Conservation (phyloP, 257 asterid genomes). For the Solanum rostratum region DNA sequence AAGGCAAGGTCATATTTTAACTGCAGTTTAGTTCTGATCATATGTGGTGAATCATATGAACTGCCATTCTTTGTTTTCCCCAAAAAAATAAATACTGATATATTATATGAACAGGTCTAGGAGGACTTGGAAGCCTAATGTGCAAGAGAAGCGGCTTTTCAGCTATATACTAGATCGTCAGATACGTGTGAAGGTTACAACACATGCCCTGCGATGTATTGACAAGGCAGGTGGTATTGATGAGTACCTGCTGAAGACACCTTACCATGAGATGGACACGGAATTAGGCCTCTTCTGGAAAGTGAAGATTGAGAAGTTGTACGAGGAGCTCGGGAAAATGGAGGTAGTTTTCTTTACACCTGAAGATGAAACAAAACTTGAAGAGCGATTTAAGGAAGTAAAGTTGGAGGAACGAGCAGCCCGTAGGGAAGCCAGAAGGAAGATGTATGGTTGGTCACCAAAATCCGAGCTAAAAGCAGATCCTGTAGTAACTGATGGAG, state of each 20-base stretch:
- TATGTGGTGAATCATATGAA: background rate
- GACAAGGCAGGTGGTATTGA: conserved; percentile 97
- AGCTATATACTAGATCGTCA: conserved; percentile 86
- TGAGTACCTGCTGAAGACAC: conserved; percentile 87
- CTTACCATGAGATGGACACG: conserved; percentile 82
- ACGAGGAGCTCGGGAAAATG: conserved; percentile 82
- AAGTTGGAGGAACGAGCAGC: conserved; percentile 41
- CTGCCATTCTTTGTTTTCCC: background rate
- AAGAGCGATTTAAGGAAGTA: conserved; percentile 42
- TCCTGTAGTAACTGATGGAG: no score
- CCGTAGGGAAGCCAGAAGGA: conserved; percentile 68
- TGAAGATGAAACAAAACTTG: conserved; percentile 60
- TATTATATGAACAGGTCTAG: conserved; percentile 68
- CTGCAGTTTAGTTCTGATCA: background rate
- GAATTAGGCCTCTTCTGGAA: conserved; percentile 89
- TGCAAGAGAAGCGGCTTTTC: conserved; percentile 82
- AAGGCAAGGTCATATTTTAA: background rate
- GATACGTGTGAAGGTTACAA: conserved; percentile 70
- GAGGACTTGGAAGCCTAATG: conserved; percentile 89
- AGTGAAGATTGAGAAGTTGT: conserved; percentile 76
- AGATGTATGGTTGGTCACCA: conserved; percentile 47
- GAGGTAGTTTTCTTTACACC: conserved; percentile 79
- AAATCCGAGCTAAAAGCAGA: conserved; percentile 28
- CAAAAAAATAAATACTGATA: background rate
- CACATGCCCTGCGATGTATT: conserved; percentile 92